Base-by-base conservation (phyloP, 2,329 filamentous ascomycete genomes). In the Dothidotthia symphoricarpi region DNA sequence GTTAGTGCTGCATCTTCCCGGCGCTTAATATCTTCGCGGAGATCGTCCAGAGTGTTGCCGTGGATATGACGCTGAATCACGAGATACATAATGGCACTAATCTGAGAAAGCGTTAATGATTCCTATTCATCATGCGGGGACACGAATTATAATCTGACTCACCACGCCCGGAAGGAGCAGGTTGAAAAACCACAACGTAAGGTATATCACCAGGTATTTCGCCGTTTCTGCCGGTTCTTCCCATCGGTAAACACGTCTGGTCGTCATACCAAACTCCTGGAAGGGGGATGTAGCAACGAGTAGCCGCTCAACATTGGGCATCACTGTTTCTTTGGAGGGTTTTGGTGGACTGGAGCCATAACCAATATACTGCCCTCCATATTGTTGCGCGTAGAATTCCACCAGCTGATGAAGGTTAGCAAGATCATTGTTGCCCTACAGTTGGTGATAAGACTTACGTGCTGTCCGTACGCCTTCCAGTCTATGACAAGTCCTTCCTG, bases 351-450 rank as follows among this genome's bases (percentile, higher is more conserved):
- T 26, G 27, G 59, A 52, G 37, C 53, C 47, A 26, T 59, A 58
- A 42, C 64, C 65, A 8, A 69, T 59, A 28, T 70, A 69, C 39
- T 66, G 60, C 3, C 61, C 63, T 14, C 65, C 60, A 28, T 69
- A 69, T 14, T 43, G 43, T 16, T 64, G 53, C 2, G 59, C 59
- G 16, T 47, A 45, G 26, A 56, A 57, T 10, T 56, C 28, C 6
- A 65, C 27, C 36, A 64, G 51, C 60, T 68, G 28, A 6, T 24
- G 7, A 4, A 6, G 22, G 16, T 57, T 22, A 54, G 39, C 24
- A 24, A n/a, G 26, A 9, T n/a, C n/a, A 4, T 3, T 13, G 12
- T 4, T 16, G 3, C 11, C 6, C 24, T 2, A 19, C 10, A 6
- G 9, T 9, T 11, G 9, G 28, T 28, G 38, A 22, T 43, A 47